phyloP scores from a whole-genome alignment of 805 yeast species.

The Candida palmyrensis region DNA sequence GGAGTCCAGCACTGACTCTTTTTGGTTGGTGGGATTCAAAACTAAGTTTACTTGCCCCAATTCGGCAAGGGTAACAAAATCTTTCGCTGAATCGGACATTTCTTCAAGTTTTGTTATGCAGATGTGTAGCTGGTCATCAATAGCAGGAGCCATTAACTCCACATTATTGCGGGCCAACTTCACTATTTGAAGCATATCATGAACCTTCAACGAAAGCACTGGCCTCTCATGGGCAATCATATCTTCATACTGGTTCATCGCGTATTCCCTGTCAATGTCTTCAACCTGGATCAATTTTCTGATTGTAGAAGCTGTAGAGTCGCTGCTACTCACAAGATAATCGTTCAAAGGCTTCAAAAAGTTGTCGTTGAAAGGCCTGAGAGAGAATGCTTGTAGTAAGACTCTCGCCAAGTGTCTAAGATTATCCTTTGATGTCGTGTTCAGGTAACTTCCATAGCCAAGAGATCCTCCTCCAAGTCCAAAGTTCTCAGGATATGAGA shows the following conservation, averaged over 20 bases:
- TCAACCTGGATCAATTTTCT: slow-evolving; percentile 46
- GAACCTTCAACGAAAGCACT: slow-evolving; percentile 35
- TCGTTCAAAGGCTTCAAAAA: slow-evolving; percentile 79
- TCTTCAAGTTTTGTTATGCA: slow-evolving; percentile 37
- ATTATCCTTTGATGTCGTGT: slow-evolving; percentile 35
- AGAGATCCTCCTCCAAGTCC: slow-evolving; percentile 28
- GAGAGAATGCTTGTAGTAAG: slow-evolving; percentile 58
- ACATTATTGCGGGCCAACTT: slow-evolving; percentile 37
- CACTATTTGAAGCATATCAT: slow-evolving; percentile 44
- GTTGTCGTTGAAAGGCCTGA: slow-evolving; percentile 66
- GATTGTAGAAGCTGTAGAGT: slow-evolving; percentile 41
- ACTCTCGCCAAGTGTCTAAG: slow-evolving; percentile 53
- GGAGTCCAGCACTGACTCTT: slow-evolving; percentile 47
- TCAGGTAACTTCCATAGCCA: background rate
- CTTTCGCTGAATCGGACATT: slow-evolving; percentile 31
- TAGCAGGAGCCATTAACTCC: slow-evolving; percentile 41
- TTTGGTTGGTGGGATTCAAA: slow-evolving; percentile 48
- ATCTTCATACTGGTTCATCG: slow-evolving; percentile 65
- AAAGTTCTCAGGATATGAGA: slow-evolving; percentile 51
- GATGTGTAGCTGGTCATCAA: slow-evolving; percentile 52
- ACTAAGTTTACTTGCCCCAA: slow-evolving; percentile 50
- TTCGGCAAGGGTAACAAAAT: slow-evolving; percentile 45
- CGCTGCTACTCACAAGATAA: slow-evolving; percentile 50
- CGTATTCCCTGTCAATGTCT: slow-evolving; percentile 55
- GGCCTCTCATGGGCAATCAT: slow-evolving; percentile 48